phyloP scores from a whole-genome alignment of 2,329 filamentous ascomycete species.

The Capronia epimyces region DNA sequence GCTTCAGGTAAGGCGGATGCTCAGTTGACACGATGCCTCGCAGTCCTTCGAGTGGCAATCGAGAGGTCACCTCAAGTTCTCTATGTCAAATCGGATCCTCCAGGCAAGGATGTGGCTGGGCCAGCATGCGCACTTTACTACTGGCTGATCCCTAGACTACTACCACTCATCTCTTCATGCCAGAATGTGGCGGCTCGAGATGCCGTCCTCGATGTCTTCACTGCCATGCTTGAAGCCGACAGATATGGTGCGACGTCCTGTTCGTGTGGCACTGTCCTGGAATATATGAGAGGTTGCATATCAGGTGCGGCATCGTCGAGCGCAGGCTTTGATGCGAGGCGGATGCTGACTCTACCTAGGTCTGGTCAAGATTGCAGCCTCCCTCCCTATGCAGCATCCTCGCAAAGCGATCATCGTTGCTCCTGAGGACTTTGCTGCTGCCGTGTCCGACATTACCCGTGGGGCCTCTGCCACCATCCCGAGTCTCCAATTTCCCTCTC shows the following conservation, averaged over 20 bases:
- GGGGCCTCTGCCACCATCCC: conserved; percentile 3
- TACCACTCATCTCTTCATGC: conserved; percentile 40
- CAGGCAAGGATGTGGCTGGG: conserved; percentile 3
- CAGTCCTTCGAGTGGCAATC: conserved; percentile 70
- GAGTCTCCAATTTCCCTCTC: conserved; percentile 15
- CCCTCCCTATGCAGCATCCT: not conserved
- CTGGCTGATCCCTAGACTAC: conserved; percentile 51
- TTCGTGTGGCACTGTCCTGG: conserved; percentile 5
- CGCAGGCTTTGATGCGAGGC: not conserved
- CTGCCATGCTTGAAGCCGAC: conserved; percentile 15
- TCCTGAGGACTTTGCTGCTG: conserved; percentile 14
- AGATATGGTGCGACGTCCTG: conserved; percentile 4
- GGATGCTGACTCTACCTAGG: conserved; percentile 8
- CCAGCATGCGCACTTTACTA: conserved; percentile 47
- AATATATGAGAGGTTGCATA: conserved; percentile 10
- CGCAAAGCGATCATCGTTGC: conserved; percentile 14
- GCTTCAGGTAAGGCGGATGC: conserved; percentile 40
- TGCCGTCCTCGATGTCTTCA: conserved; percentile 9
- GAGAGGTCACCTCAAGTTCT: conserved; percentile 65
- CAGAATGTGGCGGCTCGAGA: conserved; percentile 8
- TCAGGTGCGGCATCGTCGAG: conserved; percentile 9
- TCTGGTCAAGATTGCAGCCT: conserved; percentile 6
- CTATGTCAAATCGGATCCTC: conserved; percentile 56
- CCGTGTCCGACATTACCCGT: not conserved
- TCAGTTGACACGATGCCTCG: conserved; percentile 60